Evolutionary conservation across 2,329 filamentous ascomycete genomes (phyloP), one percentile per base, ranked within the genome.

Genomic region (Alternaria triticimaculans): DNA sequence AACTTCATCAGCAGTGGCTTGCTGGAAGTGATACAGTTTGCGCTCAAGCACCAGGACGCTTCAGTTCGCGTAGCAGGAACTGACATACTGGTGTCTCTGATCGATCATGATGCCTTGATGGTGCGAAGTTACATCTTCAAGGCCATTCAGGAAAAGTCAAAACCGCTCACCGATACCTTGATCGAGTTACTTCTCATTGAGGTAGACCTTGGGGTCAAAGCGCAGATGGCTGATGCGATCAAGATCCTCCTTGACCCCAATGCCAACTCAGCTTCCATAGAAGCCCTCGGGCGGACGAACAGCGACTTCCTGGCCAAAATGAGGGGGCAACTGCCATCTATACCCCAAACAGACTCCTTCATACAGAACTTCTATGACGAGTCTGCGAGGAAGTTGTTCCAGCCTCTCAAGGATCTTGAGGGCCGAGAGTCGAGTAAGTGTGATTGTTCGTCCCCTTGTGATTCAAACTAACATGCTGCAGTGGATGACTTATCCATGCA

Each of bases 71-170:
- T 97, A 3, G 96, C 94, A 6, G 96, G 94, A 11, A 97, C 94
- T 3, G 96, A 99, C 71, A 94, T 98, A 33, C 82, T 99, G 53
- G 92, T 97, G 8, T 93, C 94, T 6, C 90, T 98, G 81, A 96
- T 99, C 72, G 96, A 99, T 73, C 94, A 98, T 76, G 96, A 99
- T 73, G 92, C 95, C 3, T 88, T 94, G 72, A 94, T 97, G 91
- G 95, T 99, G 77, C 91, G 96, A 53, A 90, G 91, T 70, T 96
- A 95, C 58, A 94, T 98, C 72, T 95, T 97, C 79, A 93, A 94
- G 66, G 93, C 97, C 69, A 91, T 97, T 66, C 90, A 91, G 68
- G 94, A 97, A 68, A 94, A 94, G 76, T 89, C 92, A 71, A 89
- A 90, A 3, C 93, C 93, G 5, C 82, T 99, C 58, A 97, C 94